phyloP scores from a whole-genome alignment of 2,329 filamentous ascomycete genomes.

The Pseudogymnoascus sp. region DNA sequence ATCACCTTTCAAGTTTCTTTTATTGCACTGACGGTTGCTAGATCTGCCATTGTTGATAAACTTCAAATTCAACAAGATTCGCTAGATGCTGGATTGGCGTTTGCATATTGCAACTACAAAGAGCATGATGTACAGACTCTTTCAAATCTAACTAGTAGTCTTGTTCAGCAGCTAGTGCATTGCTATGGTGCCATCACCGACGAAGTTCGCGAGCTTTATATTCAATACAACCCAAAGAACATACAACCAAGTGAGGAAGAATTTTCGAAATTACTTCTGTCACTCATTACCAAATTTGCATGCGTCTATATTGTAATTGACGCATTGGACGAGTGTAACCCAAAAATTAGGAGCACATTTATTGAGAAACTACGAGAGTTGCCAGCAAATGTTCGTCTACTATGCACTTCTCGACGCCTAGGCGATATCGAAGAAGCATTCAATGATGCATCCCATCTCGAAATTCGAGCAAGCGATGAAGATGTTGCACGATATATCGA shows the following conservation, averaged over 20 bases:
- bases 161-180: conserved; percentile 24
- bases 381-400: neutral
- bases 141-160: conserved; percentile 15
- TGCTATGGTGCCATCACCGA: neutral
- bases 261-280: conserved; percentile 13
- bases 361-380: neutral
- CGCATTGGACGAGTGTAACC: conserved; percentile 16
- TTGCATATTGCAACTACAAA: conserved; percentile 30
- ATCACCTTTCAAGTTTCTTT: neutral
- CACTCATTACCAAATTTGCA: conserved; percentile 13
- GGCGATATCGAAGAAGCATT: conserved; percentile 53
- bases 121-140: conserved; percentile 22
- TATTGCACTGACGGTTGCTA: neutral
- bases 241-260: conserved; percentile 10
- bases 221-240: neutral
- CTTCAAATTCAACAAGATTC: neutral
- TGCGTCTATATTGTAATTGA: conserved; percentile 17
- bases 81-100: conserved; percentile 24
- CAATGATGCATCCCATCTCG: conserved; percentile 18
- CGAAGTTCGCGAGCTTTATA: neutral
- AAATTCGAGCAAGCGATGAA: neutral
- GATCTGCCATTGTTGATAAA: conserved; percentile 11
- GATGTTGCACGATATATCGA: neutral
- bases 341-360: neutral
- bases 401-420: conserved; percentile 27